A percentile compares a stretch with the other conserved stretches of the same genome.
These are phyloP conservation scores for Torrubiella hemipterigena DNA, from an alignment of 2,329 filamentous ascomycete species.

Conservation along the genomic window DNA sequence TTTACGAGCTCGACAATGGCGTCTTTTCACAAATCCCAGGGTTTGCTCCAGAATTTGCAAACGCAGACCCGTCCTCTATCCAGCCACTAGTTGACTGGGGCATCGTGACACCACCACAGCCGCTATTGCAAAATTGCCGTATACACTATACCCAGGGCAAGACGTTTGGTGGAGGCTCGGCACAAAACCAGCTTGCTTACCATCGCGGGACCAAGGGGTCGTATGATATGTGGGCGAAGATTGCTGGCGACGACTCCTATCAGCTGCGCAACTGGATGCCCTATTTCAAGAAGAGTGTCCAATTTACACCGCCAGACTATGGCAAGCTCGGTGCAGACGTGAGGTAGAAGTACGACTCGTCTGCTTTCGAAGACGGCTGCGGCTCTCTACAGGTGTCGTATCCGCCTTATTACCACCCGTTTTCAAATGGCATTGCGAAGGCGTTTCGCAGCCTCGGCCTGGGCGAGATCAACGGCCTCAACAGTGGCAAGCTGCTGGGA, in stretches of 20 bases:
- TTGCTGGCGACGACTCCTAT: conserved; percentile 17
- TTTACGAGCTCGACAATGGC: conserved; percentile 14
- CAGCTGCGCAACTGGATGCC: conserved; percentile 17
- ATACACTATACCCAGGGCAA: conserved; percentile 20
- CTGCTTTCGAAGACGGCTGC: conserved; percentile 9
- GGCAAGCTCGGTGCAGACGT: conserved; percentile 10
- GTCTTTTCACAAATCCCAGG: conserved; percentile 9
- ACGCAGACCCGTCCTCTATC: conserved; percentile 8
- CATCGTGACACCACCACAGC: conserved; percentile 2
- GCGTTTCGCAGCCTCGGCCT: conserved; percentile 29
- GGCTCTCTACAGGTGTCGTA: conserved; percentile 16
- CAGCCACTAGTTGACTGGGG: conserved; percentile 18
- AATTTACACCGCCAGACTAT: conserved; percentile 17
- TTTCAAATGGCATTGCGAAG: conserved; percentile 10
- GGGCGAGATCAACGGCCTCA: conserved; percentile 20
- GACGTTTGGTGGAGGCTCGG: conserved; percentile 17
- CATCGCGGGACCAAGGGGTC: conserved; percentile 12
- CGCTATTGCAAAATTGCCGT: conserved; percentile 2
- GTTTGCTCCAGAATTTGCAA: conserved; percentile 7
- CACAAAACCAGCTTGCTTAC: conserved; percentile 16
- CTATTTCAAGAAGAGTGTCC: conserved; percentile 17
- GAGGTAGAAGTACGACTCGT: conserved; percentile 10
- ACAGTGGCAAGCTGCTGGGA: conserved; percentile 27
- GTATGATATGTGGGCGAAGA: conserved; percentile 18
- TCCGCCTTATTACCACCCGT: conserved; percentile 13